Percentiles rank a stretch among this genome's conserved stretches.
Evolutionary conservation across 2,329 filamentous ascomycete species (phyloP).

Genomic region (Colletotrichum scovillei): DNA sequence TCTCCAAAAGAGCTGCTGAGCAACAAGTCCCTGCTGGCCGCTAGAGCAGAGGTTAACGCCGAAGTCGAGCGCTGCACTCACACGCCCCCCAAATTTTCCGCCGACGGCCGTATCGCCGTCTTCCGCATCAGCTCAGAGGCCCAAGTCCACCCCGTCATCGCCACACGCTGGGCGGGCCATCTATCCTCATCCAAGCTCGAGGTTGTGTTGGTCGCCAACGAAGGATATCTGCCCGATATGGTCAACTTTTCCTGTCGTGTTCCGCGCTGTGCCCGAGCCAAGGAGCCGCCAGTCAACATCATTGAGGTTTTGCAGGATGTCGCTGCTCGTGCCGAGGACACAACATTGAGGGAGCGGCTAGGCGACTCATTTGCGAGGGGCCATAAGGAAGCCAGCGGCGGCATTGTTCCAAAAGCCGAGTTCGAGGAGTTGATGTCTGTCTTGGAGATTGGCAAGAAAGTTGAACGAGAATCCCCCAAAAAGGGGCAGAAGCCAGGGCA

Average conservation of each 20-base stretch:
- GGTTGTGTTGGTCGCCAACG: conserved; percentile 74
- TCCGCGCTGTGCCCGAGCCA: conserved; percentile 63
- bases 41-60: conserved; percentile 67
- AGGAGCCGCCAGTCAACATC: conserved; percentile 70
- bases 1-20: conserved; percentile 63
- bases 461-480: conserved; percentile 43
- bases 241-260: conserved; percentile 77
- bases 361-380: conserved; percentile 74
- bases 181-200: conserved; percentile 69
- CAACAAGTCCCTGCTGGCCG: conserved; percentile 61
- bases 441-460: conserved; percentile 69
- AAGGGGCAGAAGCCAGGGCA: conserved; percentile 49
- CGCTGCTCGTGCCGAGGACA: conserved; percentile 54
- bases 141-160: conserved; percentile 75
- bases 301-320: conserved; percentile 67
- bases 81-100: conserved; percentile 71
- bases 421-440: conserved; percentile 74
- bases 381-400: conserved; percentile 75
- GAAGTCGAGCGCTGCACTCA: conserved; percentile 73
- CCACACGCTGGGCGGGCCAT: conserved; percentile 73
- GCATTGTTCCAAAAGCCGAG: conserved; percentile 66
- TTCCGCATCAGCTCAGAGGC: conserved; percentile 69
- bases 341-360: conserved; percentile 57
- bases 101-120: conserved; percentile 71
- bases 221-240: conserved; percentile 70